Evolutionary conservation across 805 yeast genomes (phyloP), one percentile per base, ranked within the genome.

Genomic region (Metschnikowia rubicola): DNA sequence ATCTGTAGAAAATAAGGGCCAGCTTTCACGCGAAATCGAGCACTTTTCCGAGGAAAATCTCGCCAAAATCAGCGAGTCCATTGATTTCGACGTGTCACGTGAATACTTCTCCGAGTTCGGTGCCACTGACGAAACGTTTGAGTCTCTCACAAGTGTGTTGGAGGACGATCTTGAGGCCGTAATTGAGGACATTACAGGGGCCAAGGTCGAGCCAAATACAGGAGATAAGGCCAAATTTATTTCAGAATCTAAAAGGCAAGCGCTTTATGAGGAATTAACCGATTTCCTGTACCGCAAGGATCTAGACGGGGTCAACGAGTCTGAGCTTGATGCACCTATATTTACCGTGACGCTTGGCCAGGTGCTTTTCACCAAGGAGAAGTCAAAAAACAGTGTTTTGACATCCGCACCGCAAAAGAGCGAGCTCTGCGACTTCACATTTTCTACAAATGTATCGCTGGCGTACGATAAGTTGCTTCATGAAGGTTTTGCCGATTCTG

Each of bases 301-400:
- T 2, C 46, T 64, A 21, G 40, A 37, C 12, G 72, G 73, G 0
- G 57, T 63, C 4, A 21, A 46, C 1, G 55, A 47, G 1, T 41
- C 47, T 9, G 41, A 52, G 2, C 43, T 60, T 30, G 63, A 62
- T 36, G 47, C 43, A 8, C 68, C 72, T 1, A 56, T 67, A 5
- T 62, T 72, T 42, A 65, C 74, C 0, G 60, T 65, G 8, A 65
- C 75, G 1, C 60, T 73, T 21, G 79, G 79, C n/a, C 63, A 65
- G 30, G 57, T 74, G 11, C 53, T 73, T 12, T 65, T 69, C 37
- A 58, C 62, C 39, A 50, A 53, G 0, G 45, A 53, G 10, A 44
- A 36, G 17, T 34, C 36, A 10, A 35, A 39, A 11, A 34, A 31
- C 13, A 19, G 11, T 8, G 37, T 47, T 6, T 39, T 44, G 17